phyloP scores from a whole-genome alignment of 495 filamentous ascomycete genomes.

The Lichenothelia convexa region DNA sequence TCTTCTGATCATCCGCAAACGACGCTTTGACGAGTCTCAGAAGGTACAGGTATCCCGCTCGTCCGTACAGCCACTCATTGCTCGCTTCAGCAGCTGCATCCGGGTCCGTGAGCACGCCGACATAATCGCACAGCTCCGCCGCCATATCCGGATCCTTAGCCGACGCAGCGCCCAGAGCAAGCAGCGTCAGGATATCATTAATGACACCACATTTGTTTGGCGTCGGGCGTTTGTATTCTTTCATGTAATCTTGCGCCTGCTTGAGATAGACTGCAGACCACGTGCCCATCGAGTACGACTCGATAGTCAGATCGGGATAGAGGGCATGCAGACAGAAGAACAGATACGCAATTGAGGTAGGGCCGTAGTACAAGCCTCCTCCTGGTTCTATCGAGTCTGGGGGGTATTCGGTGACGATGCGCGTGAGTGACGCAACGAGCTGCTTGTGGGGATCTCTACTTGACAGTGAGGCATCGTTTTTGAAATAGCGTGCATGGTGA shows the following conservation, averaged over 20 bases:
- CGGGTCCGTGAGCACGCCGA: conserved; percentile 21
- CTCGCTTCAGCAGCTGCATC: conserved; percentile 9
- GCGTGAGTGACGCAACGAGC: conserved; percentile 23
- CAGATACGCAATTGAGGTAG: conserved; percentile 39
- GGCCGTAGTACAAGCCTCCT: conserved; percentile 38
- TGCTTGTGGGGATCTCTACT: conserved; percentile 23
- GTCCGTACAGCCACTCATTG: conserved; percentile 41
- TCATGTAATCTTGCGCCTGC: conserved; percentile 25
- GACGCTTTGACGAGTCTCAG: conserved; percentile 28
- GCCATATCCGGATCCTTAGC: conserved; percentile 26
- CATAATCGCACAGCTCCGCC: conserved; percentile 24
- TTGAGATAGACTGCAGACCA: conserved; percentile 29
- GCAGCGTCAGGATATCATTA: conserved; percentile 35
- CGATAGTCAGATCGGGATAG: conserved; percentile 29
- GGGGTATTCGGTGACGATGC: conserved; percentile 20
- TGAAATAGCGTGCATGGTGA: too few relatives aligned
- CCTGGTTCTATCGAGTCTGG: conserved; percentile 19
- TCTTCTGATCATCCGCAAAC: conserved; percentile 19
- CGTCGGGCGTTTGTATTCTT: conserved; percentile 23
- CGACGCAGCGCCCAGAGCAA: conserved; percentile 31
- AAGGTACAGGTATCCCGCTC: conserved; percentile 42
- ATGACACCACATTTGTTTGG: conserved; percentile 31
- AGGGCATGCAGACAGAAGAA: conserved; percentile 32
- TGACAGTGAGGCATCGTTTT: conserved; percentile 12
- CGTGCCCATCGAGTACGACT: conserved; percentile 22